These are phyloP conservation scores for Xylaria sp. DNA, from an alignment of 2,329 filamentous ascomycete genomes.

Conservation along the genomic window DNA sequence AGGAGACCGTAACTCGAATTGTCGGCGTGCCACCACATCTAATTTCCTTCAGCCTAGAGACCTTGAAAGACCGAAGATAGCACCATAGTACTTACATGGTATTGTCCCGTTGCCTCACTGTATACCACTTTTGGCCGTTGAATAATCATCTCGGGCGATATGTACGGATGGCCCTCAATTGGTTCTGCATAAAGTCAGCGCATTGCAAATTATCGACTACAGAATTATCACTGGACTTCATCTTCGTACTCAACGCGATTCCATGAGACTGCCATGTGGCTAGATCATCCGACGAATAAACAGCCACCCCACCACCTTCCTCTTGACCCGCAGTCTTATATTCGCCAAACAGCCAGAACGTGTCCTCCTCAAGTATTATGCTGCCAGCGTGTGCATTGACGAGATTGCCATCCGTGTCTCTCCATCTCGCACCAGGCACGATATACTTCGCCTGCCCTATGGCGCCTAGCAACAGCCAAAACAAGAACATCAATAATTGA, in stretches of 20 bases:
- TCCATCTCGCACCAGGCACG: constrained; percentile 70
- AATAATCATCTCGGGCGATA: constrained; percentile 67
- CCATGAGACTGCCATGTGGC: constrained; percentile 69
- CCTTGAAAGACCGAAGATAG: neutral
- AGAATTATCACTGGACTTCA: constrained; percentile 31
- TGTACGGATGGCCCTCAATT: constrained; percentile 64
- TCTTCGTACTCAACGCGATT: constrained; percentile 62
- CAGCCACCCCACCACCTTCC: constrained; percentile 70
- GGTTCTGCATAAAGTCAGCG: constrained; percentile 54
- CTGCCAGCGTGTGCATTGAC: constrained; percentile 72
- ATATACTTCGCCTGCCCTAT: constrained; percentile 63
- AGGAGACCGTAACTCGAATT: constrained; percentile 67
- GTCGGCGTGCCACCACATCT: constrained; percentile 71
- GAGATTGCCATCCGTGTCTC: constrained; percentile 68
- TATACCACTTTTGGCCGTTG: constrained; percentile 72
- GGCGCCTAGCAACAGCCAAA: constrained; percentile 39
- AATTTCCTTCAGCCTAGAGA: neutral
- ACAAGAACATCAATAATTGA: neutral
- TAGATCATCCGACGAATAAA: constrained; percentile 70
- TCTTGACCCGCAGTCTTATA: constrained; percentile 68
- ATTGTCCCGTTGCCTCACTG: constrained; percentile 64
- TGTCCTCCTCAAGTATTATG: constrained; percentile 63
- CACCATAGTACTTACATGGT: constrained; percentile 59
- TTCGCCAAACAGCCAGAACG: constrained; percentile 72
- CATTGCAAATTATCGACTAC: neutral